Percentiles rank a stretch among this genome's conserved stretches.
phyloP scores from a whole-genome alignment of 371 early-diverging fungal genomes.

The Apophysomyces elegans region DNA sequence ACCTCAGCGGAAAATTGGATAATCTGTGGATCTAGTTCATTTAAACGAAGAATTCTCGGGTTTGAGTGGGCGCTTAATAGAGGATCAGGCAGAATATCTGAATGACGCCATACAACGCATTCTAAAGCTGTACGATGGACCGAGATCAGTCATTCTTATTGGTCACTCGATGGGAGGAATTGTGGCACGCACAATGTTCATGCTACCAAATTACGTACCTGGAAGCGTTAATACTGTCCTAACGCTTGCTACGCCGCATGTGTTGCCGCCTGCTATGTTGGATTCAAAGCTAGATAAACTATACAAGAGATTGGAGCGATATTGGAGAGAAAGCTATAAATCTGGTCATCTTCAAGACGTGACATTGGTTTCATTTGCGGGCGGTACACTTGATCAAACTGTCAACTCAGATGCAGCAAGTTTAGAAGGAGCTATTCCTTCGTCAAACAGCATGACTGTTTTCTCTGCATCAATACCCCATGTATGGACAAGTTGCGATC shows the following conservation, averaged over 20 bases:
- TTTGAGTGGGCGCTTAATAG: constrained; percentile 24
- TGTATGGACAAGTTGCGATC: constrained; percentile 92
- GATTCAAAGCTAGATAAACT: constrained; percentile 67
- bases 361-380: constrained; percentile 85
- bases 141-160: constrained; percentile 76
- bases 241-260: constrained; percentile 93
- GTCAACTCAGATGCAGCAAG: constrained; percentile 77
- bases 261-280: constrained; percentile 75
- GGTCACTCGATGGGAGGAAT: constrained; percentile 98
- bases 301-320: constrained; percentile 63
- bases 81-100: constrained; percentile 77
- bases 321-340: constrained; percentile 62
- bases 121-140: constrained; percentile 56
- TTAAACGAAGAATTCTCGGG: constrained; percentile 92
- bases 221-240: constrained; percentile 79
- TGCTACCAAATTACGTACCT: constrained; percentile 64
- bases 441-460: constrained; percentile 67
- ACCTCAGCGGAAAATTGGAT: not conserved
- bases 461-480: constrained; percentile 78
- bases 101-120: constrained; percentile 83
- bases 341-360: constrained; percentile 40
- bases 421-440: constrained; percentile 62
- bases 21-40: constrained; percentile 59
- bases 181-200: constrained; percentile 81
- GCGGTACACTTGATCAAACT: constrained; percentile 86